Base-by-base conservation (phyloP, 805 yeast genomes). In the Cyberlindnera euphorbiae region DNA sequence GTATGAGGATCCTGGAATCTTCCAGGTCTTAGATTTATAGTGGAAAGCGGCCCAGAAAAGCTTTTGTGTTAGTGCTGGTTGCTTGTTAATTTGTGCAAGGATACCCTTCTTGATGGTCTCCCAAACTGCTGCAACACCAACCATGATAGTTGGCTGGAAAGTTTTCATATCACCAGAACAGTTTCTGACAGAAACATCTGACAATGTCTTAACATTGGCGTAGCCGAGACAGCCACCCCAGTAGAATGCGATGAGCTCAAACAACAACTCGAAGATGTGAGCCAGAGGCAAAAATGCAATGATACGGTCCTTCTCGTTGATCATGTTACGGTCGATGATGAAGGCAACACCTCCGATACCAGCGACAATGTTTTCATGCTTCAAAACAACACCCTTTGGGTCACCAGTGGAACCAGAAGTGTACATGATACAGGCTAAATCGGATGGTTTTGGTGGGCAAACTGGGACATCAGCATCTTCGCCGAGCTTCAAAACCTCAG, bases 41-140 rank as follows among this genome's bases (percentile, higher is more conserved):
- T 73, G 71, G 64, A 67, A 87, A 8, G 95, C 90, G 19, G 77
- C 70, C 97, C 98, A 93, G 60, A 93, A 93, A 30, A 90, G 55
- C 59, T 76, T 83, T 64, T 87, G 95, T 22, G 74, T 71, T 17
- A 79, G 50, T 12, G 76, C 52, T 13, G 95, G 82, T 52, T 71
- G 69, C 52, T 77, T 73, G 47, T 70, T 67, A 47, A 93, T 75
- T 65, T 89, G 88, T 37, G 75, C 75, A 40, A 86, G 43, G 41
- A 93, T 82, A 41, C 98, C 98, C 69, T 93, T 93, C 62, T 89
- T 82, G 43, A 93, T 86, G 26, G 82, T 73, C 69, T 93, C 98
- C 95, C 96, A 93, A 35, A 93, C 97, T 5, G 97, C 96, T 13
- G 97, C 97, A 39, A 93, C 98, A 62, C 96, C 98, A 47, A 88